phyloP scores from a whole-genome alignment of 2,329 filamentous ascomycete genomes.

The Aspergillus sp. region DNA sequence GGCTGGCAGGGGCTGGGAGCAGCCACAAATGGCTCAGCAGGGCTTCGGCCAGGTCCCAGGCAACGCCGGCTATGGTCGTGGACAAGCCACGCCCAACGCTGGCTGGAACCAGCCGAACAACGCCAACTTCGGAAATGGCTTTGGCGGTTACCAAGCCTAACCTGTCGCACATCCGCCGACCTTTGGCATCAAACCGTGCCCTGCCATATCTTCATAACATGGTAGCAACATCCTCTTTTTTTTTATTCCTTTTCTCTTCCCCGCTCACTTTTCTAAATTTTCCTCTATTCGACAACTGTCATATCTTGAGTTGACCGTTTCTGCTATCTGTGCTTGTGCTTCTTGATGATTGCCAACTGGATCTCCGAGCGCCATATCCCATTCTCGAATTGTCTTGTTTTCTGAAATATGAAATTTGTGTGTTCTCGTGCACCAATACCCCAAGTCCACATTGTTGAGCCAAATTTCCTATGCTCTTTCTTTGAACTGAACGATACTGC shows the following conservation, averaged over 20 bases:
- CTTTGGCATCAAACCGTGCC: conserved; percentile 13
- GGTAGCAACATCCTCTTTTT: conserved; percentile 15
- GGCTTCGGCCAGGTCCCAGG: conserved; percentile 64
- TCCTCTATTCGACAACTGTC: conserved; percentile 19
- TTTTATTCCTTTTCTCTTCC: conserved; percentile 15
- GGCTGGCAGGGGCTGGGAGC: conserved; percentile 56
- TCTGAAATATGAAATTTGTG: conserved; percentile 44
- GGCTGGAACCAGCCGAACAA: conserved; percentile 55
- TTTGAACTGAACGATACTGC: conserved; percentile 29
- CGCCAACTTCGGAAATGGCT: conserved; percentile 55
- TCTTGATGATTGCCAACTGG: conserved; percentile 35
- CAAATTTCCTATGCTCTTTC: conserved; percentile 30
- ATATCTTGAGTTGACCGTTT: conserved; percentile 20
- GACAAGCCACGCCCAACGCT: conserved; percentile 54
- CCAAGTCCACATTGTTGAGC: conserved; percentile 40
- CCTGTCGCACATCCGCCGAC: conserved; percentile 11
- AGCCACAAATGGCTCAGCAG: conserved; percentile 50
- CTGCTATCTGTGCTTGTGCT: conserved; percentile 18
- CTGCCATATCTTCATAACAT: conserved; percentile 17
- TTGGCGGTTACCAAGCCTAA: conserved; percentile 62
- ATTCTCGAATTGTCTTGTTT: conserved; percentile 35
- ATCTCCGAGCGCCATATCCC: conserved; percentile 38
- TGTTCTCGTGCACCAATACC: conserved; percentile 45
- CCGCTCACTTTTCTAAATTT: conserved; percentile 19
- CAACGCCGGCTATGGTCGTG: conserved; percentile 82